Conservation (phyloP, 768 basidiomycete genomes). For the Pulveroboletus frians region DNA sequence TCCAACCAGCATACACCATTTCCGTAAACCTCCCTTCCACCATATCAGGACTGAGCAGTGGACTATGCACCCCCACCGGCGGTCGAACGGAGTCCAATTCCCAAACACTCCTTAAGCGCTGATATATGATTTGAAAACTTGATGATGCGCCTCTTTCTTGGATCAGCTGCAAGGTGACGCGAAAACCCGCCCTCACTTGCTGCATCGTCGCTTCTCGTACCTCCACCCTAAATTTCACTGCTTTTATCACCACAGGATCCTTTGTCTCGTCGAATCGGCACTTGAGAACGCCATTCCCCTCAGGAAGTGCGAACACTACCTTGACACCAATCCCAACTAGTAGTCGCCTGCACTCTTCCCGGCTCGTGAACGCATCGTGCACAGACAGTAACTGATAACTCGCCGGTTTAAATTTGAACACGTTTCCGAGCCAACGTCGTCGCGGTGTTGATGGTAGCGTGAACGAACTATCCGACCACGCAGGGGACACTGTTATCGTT, state of each 20-base stretch:
- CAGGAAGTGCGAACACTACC: conserved; percentile 60
- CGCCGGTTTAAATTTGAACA: conserved; percentile 81
- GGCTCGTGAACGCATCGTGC: conserved; percentile 56
- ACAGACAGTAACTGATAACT: conserved; percentile 54
- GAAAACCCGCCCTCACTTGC: conserved; percentile 43
- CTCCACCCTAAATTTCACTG: conserved; percentile 81
- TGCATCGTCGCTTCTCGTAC: conserved; percentile 42
- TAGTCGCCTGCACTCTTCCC: conserved; percentile 67
- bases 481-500: conserved; percentile 29
- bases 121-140: conserved; percentile 71
- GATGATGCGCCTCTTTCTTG: conserved; percentile 87
- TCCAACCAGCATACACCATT: conserved; percentile 31
- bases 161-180: conserved; percentile 58
- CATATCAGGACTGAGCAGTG: conserved; percentile 27
- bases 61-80: conserved; percentile 12
- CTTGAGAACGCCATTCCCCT: conserved; percentile 63
- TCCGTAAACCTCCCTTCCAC: conserved; percentile 26
- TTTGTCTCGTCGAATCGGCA: conserved; percentile 69
- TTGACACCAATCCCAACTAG: conserved; percentile 67
- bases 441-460: conserved; percentile 41
- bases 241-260: conserved; percentile 56
- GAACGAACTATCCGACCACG: conserved; percentile 44
- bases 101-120: conserved; percentile 65
- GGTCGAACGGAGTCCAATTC: conserved; percentile 44
- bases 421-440: conserved; percentile 79